Evolutionary conservation across 2,329 filamentous ascomycete species (phyloP).

Genomic region (Alternaria gaisen): DNA sequence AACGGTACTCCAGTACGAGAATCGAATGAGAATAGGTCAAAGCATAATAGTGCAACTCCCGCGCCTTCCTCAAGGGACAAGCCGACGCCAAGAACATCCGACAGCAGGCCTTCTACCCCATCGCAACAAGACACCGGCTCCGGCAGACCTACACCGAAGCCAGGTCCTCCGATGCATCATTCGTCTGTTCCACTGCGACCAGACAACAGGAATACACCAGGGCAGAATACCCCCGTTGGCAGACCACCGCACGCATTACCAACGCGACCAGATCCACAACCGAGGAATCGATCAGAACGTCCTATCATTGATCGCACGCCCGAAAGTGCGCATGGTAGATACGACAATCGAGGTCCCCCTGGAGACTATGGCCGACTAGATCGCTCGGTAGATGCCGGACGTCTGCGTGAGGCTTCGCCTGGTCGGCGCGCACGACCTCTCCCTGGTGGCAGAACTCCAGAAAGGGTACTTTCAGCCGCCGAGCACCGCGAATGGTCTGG

Average conservation of each 20-base stretch:
- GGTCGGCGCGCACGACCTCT: conserved; percentile 45
- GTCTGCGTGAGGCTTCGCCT: conserved; percentile 54
- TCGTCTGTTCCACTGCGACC: conserved; percentile 40
- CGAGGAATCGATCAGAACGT: conserved; percentile 50
- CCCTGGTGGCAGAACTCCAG: conserved; percentile 49
- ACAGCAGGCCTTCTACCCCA: conserved; percentile 21
- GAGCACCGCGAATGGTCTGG: conserved; percentile 47
- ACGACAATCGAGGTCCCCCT: conserved; percentile 47
- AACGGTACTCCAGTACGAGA: conserved; percentile 36
- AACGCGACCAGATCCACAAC: conserved; percentile 67
- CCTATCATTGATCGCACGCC: conserved; percentile 40
- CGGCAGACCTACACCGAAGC: conserved; percentile 15
- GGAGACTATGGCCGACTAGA: conserved; percentile 57
- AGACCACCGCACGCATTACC: conserved; percentile 59
- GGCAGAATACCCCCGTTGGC: conserved; percentile 34
- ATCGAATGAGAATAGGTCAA: conserved; percentile 24
- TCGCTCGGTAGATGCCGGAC: conserved; percentile 49
- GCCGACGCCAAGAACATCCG: conserved; percentile 19
- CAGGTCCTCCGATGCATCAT: conserved; percentile 26
- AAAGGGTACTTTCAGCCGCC: conserved; percentile 28
- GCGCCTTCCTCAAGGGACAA: conserved; percentile 30
- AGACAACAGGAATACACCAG: conserved; percentile 42
- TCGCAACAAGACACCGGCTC: conserved; percentile 26
- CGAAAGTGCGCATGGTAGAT: conserved; percentile 38
- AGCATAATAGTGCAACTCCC: conserved; percentile 22